Evolutionary conservation across 495 filamentous ascomycete species (phyloP), one percentile per base, ranked within the genome.

Genomic region (Aspergillus saccharolyticus): DNA sequence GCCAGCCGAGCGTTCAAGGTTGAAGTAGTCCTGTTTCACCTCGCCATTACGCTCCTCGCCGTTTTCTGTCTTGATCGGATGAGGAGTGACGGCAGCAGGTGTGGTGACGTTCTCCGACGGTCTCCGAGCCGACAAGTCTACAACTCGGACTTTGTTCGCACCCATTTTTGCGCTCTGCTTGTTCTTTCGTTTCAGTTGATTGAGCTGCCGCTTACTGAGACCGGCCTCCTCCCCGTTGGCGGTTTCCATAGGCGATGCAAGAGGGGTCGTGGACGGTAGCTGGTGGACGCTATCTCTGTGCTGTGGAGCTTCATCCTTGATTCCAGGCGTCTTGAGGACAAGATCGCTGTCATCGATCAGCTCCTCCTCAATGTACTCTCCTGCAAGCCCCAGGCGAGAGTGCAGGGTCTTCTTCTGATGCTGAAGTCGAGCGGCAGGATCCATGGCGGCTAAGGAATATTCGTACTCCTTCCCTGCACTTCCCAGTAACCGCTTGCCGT

Each of bases 111-210:
- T 81, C 21, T 91, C 89, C 42, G 85, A 90, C 9, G 80, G 75
- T 52, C 87, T 78, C 30, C 89, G 82, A 25, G 86, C 79, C 0
- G 88, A 87, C 42, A 98, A 74, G 68, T 97, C 94, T 15, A 91
- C 85, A n/a, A 90, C 81, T n/a, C 86, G 80, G 42, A 95, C 91
- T 69, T 97, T 97, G 56, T 87, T 91, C 15, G 87, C 87, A 39
- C 89, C 87, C 66, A 89, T 85, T 67, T 90, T 91, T 9, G 90
- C 90, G 64, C 88, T 87, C 53, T 83, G 78, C 66, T 93, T 96
- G 28, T 89, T 85, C 66, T 95, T 96, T 16, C 94, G 84, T 70
- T 98, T 98, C 10, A 98, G 78, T 54, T 90, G 89, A 64, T 97
- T 98, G 24, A 96, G 79, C 67, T 97, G 94, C 15, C 94, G 85